phyloP scores from a whole-genome alignment of 768 basidiomycete genomes.

The Amanita subjunquillea region DNA sequence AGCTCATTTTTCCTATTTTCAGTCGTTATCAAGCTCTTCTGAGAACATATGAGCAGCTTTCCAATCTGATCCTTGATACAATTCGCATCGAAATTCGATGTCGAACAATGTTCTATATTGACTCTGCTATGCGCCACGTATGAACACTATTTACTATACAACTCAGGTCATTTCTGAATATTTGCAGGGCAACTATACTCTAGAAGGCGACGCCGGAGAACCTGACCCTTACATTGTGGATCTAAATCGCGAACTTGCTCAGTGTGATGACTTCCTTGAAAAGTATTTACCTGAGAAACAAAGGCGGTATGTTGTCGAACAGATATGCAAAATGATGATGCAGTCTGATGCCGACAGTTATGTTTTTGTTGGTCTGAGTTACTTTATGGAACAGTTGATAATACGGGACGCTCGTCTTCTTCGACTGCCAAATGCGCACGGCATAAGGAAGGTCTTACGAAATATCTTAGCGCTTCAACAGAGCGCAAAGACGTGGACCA shows the following conservation, averaged over 20 bases:
- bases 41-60: conserved; percentile 84
- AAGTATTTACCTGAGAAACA: conserved; percentile 53
- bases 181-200: conserved; percentile 70
- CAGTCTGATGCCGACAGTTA: conserved; percentile 40
- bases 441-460: conserved; percentile 78
- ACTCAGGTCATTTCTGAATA: conserved; percentile 8
- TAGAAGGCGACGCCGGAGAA: conserved; percentile 78
- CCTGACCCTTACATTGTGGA: conserved; percentile 87
- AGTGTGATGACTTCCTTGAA: conserved; percentile 63
- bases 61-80: conserved; percentile 78
- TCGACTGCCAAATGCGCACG: conserved; percentile 57
- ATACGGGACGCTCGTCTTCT: conserved; percentile 68
- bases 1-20: neutral
- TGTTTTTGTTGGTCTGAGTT: conserved; percentile 76
- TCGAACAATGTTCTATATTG: conserved; percentile 70
- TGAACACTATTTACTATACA: conserved; percentile 11
- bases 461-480: conserved; percentile 92
- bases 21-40: conserved; percentile 90
- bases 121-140: conserved; percentile 70
- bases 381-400: conserved; percentile 77
- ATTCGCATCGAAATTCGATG: conserved; percentile 85
- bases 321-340: neutral
- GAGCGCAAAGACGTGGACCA: conserved; percentile 68
- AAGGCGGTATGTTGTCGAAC: conserved; percentile 42
- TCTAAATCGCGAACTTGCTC: conserved; percentile 69